Evolutionary conservation across 2,329 filamentous ascomycete genomes (phyloP).

Genomic region (Xylariaceae sp.): DNA sequence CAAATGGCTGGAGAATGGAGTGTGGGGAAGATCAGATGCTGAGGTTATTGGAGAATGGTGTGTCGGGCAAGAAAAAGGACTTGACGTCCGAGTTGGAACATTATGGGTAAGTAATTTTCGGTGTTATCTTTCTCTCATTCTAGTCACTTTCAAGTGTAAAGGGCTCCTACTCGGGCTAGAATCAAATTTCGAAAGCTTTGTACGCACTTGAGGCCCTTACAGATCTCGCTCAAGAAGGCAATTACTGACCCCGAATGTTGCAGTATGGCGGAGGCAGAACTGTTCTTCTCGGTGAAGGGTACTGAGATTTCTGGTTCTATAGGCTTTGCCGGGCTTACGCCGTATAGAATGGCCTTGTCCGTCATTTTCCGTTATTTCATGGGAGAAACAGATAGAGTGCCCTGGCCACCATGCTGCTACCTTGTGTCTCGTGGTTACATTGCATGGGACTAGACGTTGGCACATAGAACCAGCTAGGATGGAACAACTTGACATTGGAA

Average conservation of each 20-base stretch:
- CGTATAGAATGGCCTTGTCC: not conserved
- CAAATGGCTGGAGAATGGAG: constrained; percentile 71
- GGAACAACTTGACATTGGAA: not conserved
- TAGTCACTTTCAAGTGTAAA: not conserved
- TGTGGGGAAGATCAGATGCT: constrained; percentile 65
- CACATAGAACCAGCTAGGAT: not conserved
- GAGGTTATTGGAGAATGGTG: constrained; percentile 74
- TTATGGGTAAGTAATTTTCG: constrained; percentile 62
- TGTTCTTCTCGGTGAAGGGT: constrained; percentile 68
- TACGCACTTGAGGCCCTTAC: too few relatives aligned
- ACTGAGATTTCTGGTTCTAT: constrained; percentile 45
- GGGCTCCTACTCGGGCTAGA: too few relatives aligned
- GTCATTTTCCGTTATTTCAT: not conserved
- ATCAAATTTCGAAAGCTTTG: too few relatives aligned
- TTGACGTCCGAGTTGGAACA: constrained; percentile 76
- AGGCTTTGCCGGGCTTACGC: not conserved
- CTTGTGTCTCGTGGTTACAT: not conserved
- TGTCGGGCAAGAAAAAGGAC: constrained; percentile 83
- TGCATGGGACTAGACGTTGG: not conserved
- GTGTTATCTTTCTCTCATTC: not conserved
- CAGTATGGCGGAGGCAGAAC: constrained; percentile 83
- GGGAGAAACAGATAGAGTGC: not conserved
- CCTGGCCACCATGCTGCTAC: not conserved
- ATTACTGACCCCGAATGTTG: too few relatives aligned
- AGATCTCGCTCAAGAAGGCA: too few relatives aligned